Base-by-base conservation (phyloP, 2,329 filamentous ascomycete genomes). In the Paecilomyces dactylethromorphus region DNA sequence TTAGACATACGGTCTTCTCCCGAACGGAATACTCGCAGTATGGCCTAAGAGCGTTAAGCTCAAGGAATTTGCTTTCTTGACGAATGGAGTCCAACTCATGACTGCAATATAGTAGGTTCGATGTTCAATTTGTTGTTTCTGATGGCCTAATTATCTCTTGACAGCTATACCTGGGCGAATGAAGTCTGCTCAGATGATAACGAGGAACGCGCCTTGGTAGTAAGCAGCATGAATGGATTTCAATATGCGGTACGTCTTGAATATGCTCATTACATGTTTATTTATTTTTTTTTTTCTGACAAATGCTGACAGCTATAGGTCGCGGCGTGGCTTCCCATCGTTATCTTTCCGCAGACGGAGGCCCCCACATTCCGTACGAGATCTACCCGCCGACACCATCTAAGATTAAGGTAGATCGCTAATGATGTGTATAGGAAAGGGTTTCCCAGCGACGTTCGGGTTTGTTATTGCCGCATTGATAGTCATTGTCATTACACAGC, bases 141-240 rank as follows among this genome's bases (percentile, higher is more conserved):
- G 35, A 4, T 39, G 35, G 13, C 13, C 35, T 39, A 39, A 39
- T n/a, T n/a, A 39, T 39, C 35, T 39, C 13, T n/a, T 39, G 12
- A 32, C 21, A 60, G 61, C 51, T 64, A 64, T 45, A 53, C 63
- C 4, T 64, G 60, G 62, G 62, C 62, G 2, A 65, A 65, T 24
- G 62, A 64, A 39, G 57, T 64, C 15, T 65, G 63, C 66, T 26
- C 72, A 63, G 24, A 72, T 69, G 71, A 75, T 70, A 67, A 62
- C 32, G 63, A 65, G 53, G 54, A 65, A 21, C 60, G 63, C 21
- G 60, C 63, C 26, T 53, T 65, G 2, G 63, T 65, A 1, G 79
- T 85, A 0, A 85, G 78, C 0, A 71, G 78, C 7, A 87, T 88
- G 83, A 88, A 88, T 60, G 81, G 61, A 2, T 62, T 64, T 52